These are phyloP conservation scores for Bremia lactucae DNA, from an alignment of 352 stramenopile species.

Conservation along the genomic window DNA sequence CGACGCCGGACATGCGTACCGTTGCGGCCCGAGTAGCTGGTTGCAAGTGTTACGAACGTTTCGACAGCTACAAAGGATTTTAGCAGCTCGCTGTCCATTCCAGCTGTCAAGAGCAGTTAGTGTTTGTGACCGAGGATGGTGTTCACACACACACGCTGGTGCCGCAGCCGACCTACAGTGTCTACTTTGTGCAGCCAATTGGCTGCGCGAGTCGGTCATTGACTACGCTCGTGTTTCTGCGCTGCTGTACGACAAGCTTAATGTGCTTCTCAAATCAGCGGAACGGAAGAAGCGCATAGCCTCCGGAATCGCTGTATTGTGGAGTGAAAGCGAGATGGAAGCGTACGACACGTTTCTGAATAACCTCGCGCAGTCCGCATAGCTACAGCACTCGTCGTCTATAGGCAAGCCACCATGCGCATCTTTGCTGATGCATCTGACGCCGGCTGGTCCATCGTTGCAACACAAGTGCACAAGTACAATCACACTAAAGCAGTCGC, in stretches of 20 bases:
- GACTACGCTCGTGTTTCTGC: not conserved
- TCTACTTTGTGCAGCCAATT: not conserved
- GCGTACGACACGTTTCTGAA: not conserved
- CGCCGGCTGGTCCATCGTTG: not conserved
- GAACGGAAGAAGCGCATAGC: not conserved
- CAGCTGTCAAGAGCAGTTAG: not conserved
- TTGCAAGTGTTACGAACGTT: not conserved
- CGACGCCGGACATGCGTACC: not conserved
- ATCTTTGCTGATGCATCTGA: not conserved
- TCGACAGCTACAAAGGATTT: not conserved
- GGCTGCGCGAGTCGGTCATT: not conserved
- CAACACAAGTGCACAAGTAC: not conserved
- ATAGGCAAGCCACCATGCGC: not conserved
- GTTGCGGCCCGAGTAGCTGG: not conserved
- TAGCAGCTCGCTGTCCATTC: not conserved
- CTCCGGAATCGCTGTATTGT: not conserved
- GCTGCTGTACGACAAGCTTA: not conserved
- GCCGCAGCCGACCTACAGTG: not conserved
- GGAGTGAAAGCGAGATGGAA: not conserved
- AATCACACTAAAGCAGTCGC: not conserved
- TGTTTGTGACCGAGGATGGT: not conserved
- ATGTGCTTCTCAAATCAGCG: not conserved
- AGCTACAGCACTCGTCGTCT: not conserved
- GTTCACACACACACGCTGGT: not conserved
- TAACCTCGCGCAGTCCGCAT: not conserved